Percentiles rank a stretch among this genome's conserved stretches.
Evolutionary conservation across 2,329 filamentous ascomycete species (phyloP).

Genomic region (Fusarium pseudoanthophilum): DNA sequence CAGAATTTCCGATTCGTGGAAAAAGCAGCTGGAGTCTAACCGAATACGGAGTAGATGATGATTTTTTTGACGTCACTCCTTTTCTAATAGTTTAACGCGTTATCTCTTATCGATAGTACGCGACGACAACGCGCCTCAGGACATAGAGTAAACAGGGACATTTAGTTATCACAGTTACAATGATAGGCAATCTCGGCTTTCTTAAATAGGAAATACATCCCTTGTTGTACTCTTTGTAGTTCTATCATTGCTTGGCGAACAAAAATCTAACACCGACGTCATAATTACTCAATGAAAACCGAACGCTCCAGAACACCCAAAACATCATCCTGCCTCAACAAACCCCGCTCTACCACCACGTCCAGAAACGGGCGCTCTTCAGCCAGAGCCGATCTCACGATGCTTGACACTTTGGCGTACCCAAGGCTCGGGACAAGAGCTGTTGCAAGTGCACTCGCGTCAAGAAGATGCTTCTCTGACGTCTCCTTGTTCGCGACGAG

Average conservation of each 20-base stretch:
- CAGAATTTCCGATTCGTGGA: too few species aligned
- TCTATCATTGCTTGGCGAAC: constrained; percentile 1
- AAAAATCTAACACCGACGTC: not conserved
- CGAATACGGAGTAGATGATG: accelerated
- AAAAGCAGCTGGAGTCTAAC: accelerated
- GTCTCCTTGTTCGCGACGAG: constrained; percentile 1
- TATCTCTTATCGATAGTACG: not conserved
- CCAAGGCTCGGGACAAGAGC: constrained; percentile 6
- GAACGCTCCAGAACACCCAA: not conserved
- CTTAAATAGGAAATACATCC: not conserved
- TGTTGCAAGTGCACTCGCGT: constrained; percentile 5
- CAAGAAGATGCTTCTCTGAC: constrained; percentile 3
- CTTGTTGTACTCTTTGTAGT: not conserved
- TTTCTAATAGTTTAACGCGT: too few species aligned
- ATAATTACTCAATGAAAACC: not conserved
- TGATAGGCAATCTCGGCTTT: not conserved
- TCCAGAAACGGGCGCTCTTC: not conserved
- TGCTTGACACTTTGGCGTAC: constrained; percentile 3
- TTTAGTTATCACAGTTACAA: not conserved
- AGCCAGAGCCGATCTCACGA: not conserved
- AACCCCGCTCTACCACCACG: constrained; percentile 1
- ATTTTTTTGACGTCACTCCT: not conserved
- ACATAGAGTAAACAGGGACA: not conserved
- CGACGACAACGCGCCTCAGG: too few species aligned
- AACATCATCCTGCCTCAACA: constrained; percentile 1